phyloP scores from a whole-genome alignment of 495 filamentous ascomycete species.

The Aspergillus biplanus region DNA sequence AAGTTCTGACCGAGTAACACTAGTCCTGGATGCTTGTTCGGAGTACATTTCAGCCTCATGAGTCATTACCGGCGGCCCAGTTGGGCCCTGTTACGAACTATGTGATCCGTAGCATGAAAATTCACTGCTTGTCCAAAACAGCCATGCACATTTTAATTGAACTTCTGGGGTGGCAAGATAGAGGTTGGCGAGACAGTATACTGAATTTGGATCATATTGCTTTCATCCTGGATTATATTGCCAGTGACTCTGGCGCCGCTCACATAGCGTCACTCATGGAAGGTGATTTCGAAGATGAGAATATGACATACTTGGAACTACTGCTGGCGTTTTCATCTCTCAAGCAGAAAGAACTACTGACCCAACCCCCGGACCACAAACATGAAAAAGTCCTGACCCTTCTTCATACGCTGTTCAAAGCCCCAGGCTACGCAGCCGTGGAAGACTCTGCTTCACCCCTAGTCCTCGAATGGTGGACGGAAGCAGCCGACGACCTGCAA shows the following conservation, averaged over 20 bases:
- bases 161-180: slow-evolving; percentile 31
- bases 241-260: slow-evolving; percentile 37
- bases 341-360: slow-evolving; percentile 38
- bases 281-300: slow-evolving; percentile 66
- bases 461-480: slow-evolving; percentile 84
- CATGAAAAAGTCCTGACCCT: slow-evolving; percentile 48
- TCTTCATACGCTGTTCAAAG: slow-evolving; percentile 66
- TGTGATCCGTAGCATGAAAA: slow-evolving; percentile 30
- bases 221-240: slow-evolving; percentile 37
- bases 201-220: slow-evolving; percentile 27
- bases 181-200: slow-evolving; percentile 26
- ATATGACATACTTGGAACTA: slow-evolving; percentile 68
- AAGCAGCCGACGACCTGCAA: slow-evolving; percentile 44
- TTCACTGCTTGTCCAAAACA: slow-evolving; percentile 32
- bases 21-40: slow-evolving; percentile 37
- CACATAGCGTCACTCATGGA: slow-evolving; percentile 52
- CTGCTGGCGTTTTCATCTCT: slow-evolving; percentile 64
- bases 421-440: slow-evolving; percentile 71
- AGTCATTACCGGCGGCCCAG: slow-evolving; percentile 22
- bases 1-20: slow-evolving; percentile 14
- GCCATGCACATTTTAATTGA: slow-evolving; percentile 42
- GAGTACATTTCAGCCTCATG: slow-evolving; percentile 27
- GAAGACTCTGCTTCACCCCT: slow-evolving; percentile 78
- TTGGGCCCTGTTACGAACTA: slow-evolving; percentile 25
- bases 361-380: slow-evolving; percentile 30